Base-by-base conservation (phyloP, 2,329 filamentous ascomycete genomes). In the Neophaeococcomyces aloes region DNA sequence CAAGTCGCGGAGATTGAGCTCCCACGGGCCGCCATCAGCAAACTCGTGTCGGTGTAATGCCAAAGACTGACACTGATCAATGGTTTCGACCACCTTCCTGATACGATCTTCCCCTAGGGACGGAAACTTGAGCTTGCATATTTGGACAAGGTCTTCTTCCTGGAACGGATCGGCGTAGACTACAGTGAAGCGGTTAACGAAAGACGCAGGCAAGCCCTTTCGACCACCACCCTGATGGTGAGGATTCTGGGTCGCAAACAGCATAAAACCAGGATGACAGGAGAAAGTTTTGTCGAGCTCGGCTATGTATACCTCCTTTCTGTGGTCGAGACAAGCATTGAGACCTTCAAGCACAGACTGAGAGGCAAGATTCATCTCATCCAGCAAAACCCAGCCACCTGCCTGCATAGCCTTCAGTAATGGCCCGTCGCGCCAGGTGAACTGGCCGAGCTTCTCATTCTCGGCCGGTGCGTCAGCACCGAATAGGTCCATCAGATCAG, bases 331-430 rank as follows among this genome's bases (percentile, higher is more conserved):
- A 66, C 91, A 96, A 17, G 91, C 89, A 54, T 98, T 98, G 25
- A 98, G 69, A 50, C 91, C 93, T 66, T 98, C 91, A 1, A 98
- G 75, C 2, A 98, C 88, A 3, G 89, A 94, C 60, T 98, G 91
- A 0, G 89, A 96, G 1, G 93, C 91, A 50, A 98, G 67, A 57
- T 98, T 98, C 91, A 98, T 98, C 68, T 98, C 91, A 58, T 98
- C 91, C 0, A 98, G 73, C 21, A 98, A 70, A 8, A 98, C 91
- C 91, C 91, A 98, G 55, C 94, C 85, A 21, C 91, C 91, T 46
- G 78, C 83, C 59, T 96, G 91, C 89, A 98, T 96, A 0, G 91
- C 91, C 59, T 86, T 84, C 15, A 98, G 69, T 59, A 98, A 96
- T 1, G 91, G 88, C 0, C 89, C 91, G 61, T 98, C 89, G 53